phyloP scores from a whole-genome alignment of 257 asterid genomes.

The Avicennia marina region DNA sequence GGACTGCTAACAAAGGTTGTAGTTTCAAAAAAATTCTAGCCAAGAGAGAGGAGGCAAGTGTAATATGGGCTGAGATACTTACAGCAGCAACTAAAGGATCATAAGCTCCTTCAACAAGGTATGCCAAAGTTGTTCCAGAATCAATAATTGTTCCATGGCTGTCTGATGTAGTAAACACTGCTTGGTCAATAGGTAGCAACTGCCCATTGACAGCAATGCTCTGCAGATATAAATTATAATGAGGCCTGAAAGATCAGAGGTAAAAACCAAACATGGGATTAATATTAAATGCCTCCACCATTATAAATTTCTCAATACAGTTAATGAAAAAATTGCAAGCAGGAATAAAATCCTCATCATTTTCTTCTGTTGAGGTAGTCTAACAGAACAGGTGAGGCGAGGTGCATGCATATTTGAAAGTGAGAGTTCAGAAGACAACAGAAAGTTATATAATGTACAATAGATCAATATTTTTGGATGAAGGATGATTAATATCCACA shows the following conservation, averaged over 20 bases:
- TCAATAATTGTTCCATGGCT: constrained; percentile 66
- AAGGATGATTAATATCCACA: too few relatives aligned
- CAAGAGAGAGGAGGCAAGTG: not conserved
- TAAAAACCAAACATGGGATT: constrained; percentile 14
- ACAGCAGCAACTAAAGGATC: constrained; percentile 76
- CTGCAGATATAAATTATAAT: constrained; percentile 60
- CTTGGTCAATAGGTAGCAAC: constrained; percentile 49
- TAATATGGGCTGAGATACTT: constrained; percentile 30
- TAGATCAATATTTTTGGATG: too few relatives aligned
- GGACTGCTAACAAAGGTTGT: not conserved
- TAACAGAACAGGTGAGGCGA: too few relatives aligned
- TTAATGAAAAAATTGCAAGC: constrained; percentile 6
- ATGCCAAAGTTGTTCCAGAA: constrained; percentile 91
- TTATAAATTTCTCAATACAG: constrained; percentile 10
- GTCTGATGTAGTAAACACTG: constrained; percentile 51
- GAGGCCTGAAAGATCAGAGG: constrained; percentile 54
- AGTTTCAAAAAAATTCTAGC: too few relatives aligned
- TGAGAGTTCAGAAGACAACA: too few relatives aligned
- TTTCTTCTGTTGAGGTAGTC: too few relatives aligned
- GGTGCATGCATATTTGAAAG: too few relatives aligned
- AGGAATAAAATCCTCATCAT: constrained; percentile 11
- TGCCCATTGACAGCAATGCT: constrained; percentile 68
- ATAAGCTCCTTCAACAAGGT: constrained; percentile 78
- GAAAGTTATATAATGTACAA: too few relatives aligned
- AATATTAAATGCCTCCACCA: not conserved